phyloP scores from a whole-genome alignment of 768 basidiomycete genomes.

The Gymnopilus dilepis region DNA sequence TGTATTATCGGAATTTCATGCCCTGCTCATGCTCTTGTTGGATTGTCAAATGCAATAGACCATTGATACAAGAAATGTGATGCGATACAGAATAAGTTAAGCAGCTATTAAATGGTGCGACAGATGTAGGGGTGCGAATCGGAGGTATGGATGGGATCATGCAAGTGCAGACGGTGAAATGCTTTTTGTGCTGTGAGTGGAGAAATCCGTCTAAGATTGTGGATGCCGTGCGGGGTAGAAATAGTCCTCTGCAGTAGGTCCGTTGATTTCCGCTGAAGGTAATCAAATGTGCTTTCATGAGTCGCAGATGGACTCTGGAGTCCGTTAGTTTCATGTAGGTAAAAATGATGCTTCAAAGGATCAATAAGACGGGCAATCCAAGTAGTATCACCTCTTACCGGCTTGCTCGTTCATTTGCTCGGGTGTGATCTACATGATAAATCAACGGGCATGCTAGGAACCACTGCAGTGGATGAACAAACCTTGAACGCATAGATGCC shows the following conservation, averaged over 20 bases:
- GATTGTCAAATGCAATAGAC: slow-evolving; percentile 9
- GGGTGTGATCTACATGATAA: slow-evolving; percentile 47
- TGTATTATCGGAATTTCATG: background rate
- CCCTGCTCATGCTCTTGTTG: background rate
- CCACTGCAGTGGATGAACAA: slow-evolving; percentile 15
- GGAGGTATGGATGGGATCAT: background rate
- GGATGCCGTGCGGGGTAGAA: background rate
- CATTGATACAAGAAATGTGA: slow-evolving; percentile 2
- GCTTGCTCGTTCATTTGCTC: slow-evolving; percentile 76
- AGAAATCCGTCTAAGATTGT: slow-evolving; percentile 2
- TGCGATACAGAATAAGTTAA: slow-evolving; percentile 21
- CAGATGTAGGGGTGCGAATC: background rate
- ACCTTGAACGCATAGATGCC: slow-evolving; percentile 89
- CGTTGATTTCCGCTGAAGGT: background rate
- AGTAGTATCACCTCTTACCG: slow-evolving; percentile 42
- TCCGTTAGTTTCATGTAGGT: slow-evolving; percentile 50
- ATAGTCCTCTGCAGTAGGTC: slow-evolving; percentile 5
- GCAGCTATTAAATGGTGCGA: background rate
- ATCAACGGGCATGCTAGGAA: slow-evolving; percentile 1
- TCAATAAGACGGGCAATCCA: slow-evolving; percentile 11
- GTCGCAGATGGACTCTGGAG: background rate
- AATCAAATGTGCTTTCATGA: background rate
- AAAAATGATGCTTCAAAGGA: slow-evolving; percentile 57
- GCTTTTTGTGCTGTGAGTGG: background rate
- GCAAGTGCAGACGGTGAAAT: background rate